Evolutionary conservation across 441 rosid species (phyloP), one percentile per base, ranked within the genome.

Genomic region (Capsella rubella): DNA sequence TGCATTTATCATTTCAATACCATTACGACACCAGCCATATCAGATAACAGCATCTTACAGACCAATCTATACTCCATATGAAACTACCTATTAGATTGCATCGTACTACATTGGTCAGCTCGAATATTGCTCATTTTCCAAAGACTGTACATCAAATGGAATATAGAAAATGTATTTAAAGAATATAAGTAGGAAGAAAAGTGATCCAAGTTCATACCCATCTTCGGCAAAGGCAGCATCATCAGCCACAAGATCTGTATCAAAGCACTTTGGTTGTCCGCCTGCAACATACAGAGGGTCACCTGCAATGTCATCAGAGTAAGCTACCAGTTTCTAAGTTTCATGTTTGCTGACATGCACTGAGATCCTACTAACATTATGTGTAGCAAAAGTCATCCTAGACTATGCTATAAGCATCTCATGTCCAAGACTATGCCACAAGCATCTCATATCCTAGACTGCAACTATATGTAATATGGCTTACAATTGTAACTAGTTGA

Each of bases 271-370:
- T 32, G 97, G 95, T 75, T 82, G 86, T 70, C 97, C 97, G 4
- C 97, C 95, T 46, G 58, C 78, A 55, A 72, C 82, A 83, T 92
- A 92, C 16, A 95, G 91, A 49, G 96, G 92, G 84, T 92, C 94
- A 56, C 92, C 97, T 91, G 91, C 63, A 76, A 5, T 64, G 47
- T 28, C 45, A 45, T 68, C 71, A 53, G 54, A 62, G 69, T 71
- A 43, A 66, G 72, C 57, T 15, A 69, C 69, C 5, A 28, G 59
- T 31, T 18, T 52, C 32, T 10, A 29, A 39, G 40, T 50, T 70
- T 43, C 27, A 60, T 51, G 63, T 68, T 67, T 52, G 47, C 28
- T 66, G 61, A 57, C 57, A 50, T 62, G 35, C 50, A 69, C 14
- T 15, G 52, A 54, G 28, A 69, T 69, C 8, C 2, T 32, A 8